Evolutionary conservation across 176 grass and related monocot species (phyloP).

Genomic region (Sorghum bicolor): Sorghum_bicolor_NCBIv3 NC_012875.2:50388001-50388500

Average conservation of each 20-base stretch:
- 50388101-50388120: background rate
- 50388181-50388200: slow-evolving; percentile 10
- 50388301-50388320: background rate
- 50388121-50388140: background rate
- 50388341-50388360: too few species aligned
- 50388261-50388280: background rate
- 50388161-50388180: background rate
- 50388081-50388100: background rate
- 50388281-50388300: background rate
- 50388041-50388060: background rate
- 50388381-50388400: too few species aligned
- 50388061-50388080: background rate
- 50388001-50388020: too few species aligned
- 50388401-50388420: too few species aligned
- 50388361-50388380: too few species aligned
- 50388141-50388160: background rate
- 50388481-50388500: too few species aligned
- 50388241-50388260: background rate
- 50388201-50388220: background rate
- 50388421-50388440: too few species aligned
- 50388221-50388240: background rate
- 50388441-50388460: background rate
- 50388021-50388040: background rate
- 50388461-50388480: background rate
- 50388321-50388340: background rate